Base-by-base conservation (phyloP, 306 rosid genomes). In the Cercis canadensis region DNA sequence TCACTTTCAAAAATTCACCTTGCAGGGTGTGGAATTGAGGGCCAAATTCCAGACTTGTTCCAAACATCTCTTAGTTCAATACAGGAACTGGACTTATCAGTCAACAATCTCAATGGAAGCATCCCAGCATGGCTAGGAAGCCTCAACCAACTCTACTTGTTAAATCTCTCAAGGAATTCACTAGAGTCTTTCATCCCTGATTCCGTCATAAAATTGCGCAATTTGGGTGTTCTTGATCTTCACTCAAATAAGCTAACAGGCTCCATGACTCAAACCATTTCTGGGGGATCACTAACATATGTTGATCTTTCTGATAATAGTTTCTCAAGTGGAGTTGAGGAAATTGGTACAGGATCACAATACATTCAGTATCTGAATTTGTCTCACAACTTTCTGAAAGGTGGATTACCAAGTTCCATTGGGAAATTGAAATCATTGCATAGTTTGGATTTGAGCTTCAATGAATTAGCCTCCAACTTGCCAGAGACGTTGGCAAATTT, bases 191-290 rank as follows among this genome's bases (percentile, higher is more conserved):
- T 59, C 60, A 86, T 91, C 21, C 92, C 92, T 2, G 73, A 73
- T 61, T 86, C 89, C 10, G 36, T 90, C 21, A 61, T 75, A 49
- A 83, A 78, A 18, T 78, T 86, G 76, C 50, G 49, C 12, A 59
- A 72, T 57, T 75, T 88, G 21, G 78, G 77, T 39, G 77, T 83
- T 57, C 86, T 88, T 73, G 89, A 91, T 81, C 92, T 88, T 73
- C 90, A 87, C 79, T 85, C 90, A 55, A 90, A 90, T 47, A 90
- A 74, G 75, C 62, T 90, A 62, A 71, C 74, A 19, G 92, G 96
- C 15, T 76, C 85, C 7, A 73, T 86, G 55, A 64, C 70, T 24
- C 47, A 16, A 37, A 29, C 51, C 40, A 49, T 60, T 46, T 64
- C 79, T 40, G 84, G 75, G 56, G 87, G 76, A 16, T 78, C 84